phyloP scores from a whole-genome alignment of 2,329 filamentous ascomycete species.

The Coniochaeta sp. region DNA sequence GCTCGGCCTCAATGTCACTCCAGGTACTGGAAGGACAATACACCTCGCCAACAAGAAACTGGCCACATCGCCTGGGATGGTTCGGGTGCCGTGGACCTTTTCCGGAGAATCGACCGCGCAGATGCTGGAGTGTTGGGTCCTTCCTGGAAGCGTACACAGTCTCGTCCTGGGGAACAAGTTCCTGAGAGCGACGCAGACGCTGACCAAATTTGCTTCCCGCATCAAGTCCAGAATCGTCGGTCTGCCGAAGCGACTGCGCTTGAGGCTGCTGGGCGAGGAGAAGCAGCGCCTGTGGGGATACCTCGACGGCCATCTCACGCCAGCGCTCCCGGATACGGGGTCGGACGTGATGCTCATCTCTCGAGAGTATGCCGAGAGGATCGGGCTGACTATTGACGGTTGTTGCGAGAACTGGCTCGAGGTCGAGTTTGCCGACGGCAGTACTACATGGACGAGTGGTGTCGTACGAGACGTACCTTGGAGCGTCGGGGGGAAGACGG shows the following conservation, averaged over 20 bases:
- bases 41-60: not conserved
- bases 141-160: conserved; percentile 1
- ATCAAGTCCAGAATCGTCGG: not conserved
- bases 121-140: not conserved
- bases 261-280: conserved; percentile 1
- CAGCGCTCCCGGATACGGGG: conserved; percentile 4
- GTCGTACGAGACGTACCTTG: conserved; percentile 3
- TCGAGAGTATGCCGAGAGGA: conserved; percentile 2
- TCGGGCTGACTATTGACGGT: not conserved
- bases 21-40: not conserved
- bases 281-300: conserved; percentile 1
- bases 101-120: not conserved
- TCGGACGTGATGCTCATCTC: conserved; percentile 9
- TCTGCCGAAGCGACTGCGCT: not conserved
- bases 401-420: not conserved
- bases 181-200: conserved; percentile 1
- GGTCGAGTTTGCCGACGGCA: conserved; percentile 1
- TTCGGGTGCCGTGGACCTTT: conserved; percentile 1
- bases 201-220: conserved; percentile 2
- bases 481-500: not conserved
- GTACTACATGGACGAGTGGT: conserved; percentile 4
- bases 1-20: not conserved
- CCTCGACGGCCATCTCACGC: conserved; percentile 1
- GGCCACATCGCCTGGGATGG: not conserved
- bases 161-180: conserved; percentile 5